Base-by-base conservation (phyloP, 2,329 filamentous ascomycete species). In the Berkeleyomyces rouxiae region DNA sequence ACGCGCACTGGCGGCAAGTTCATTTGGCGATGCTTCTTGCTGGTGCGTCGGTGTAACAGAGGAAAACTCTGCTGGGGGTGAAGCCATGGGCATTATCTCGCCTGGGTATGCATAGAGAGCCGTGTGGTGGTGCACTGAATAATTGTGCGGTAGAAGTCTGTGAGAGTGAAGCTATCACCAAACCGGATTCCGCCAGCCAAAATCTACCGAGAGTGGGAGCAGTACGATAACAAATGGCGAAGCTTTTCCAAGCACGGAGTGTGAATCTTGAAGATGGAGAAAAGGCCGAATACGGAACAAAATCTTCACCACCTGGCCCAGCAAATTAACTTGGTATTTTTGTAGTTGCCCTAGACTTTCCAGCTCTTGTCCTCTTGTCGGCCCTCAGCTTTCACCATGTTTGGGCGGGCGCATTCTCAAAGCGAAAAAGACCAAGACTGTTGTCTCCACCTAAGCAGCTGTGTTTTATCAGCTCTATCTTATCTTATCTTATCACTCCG, bases 401-500 rank as follows among this genome's bases (percentile, higher is more conserved):
- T 36, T 37, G 36, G 6, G 7, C 31, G 4, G 11, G 11, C 43
- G 43, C 11, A 10, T 51, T 51, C 9, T 2, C 5, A 3, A 55
- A 13, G n/a, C 9, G 13, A 3, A 43, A 3, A 3, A 16, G 0
- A 11, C 42, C 10, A n/a, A 3, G 11, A n/a, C 23, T 23, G 23
- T 23, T 23, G 23, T 51, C 6, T 7, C 51, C 51, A 55, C 51
- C 16, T 55, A 39, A 46, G 11, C 7, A 13, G 11, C 13, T 53
- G 31, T 3, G 6, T n/a, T 37, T 7, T 37, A 53, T 10, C 2
- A 53, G 1, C 4, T 39, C 6, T 23, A 59, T 23, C 43, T 43
- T 53, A 46, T 58, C 58, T 64, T 64, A 64, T 64, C 62, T 64
- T 64, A 64, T 64, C 62, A 58, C 36, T 61, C 58, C 47, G 43